A percentile compares a stretch with the other conserved stretches of the same genome.
phyloP scores from a whole-genome alignment of 179 eudicot species.

The Carnegiea gigantea region DNA sequence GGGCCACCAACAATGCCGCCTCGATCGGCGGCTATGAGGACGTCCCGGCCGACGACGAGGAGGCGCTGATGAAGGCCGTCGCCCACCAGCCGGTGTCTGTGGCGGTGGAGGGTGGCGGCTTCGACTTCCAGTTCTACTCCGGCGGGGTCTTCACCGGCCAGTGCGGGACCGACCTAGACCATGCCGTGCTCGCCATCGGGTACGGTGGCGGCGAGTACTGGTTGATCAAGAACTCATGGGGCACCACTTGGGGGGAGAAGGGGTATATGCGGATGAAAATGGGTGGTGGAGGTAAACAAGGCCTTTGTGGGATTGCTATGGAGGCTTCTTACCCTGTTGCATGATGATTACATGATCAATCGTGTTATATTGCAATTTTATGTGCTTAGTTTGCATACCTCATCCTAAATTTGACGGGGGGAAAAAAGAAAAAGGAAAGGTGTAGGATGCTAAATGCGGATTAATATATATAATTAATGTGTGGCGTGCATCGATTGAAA shows the following conservation, averaged over 20 bases:
- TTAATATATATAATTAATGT: neutral
- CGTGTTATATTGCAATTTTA: neutral
- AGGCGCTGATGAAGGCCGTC: constrained; percentile 44
- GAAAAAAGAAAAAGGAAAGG: too few relatives aligned
- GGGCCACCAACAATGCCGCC: constrained; percentile 22
- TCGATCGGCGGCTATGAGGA: constrained; percentile 38
- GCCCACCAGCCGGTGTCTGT: constrained; percentile 50
- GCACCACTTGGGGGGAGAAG: constrained; percentile 43
- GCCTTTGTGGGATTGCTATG: constrained; percentile 57
- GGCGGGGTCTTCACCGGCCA: constrained; percentile 47
- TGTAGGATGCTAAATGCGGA: too few relatives aligned
- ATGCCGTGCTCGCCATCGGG: constrained; percentile 46
- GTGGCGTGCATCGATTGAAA: neutral
- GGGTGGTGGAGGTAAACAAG: constrained; percentile 34
- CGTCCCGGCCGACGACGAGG: constrained; percentile 43
- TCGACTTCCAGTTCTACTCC: constrained; percentile 38
- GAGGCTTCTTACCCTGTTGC: constrained; percentile 45
- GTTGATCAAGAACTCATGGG: constrained; percentile 61
- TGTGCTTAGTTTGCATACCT: neutral
- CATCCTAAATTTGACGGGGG: too few relatives aligned
- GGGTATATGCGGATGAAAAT: constrained; percentile 45
- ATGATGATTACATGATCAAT: neutral
- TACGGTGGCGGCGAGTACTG: constrained; percentile 48
- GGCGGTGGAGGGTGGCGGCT: constrained; percentile 42
- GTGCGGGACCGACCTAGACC: constrained; percentile 39